Percentiles rank a stretch among this genome's conserved stretches.
Conservation (phyloP, 2,329 filamentous ascomycete species). For the Phaeomoniella chlamydospora region DNA sequence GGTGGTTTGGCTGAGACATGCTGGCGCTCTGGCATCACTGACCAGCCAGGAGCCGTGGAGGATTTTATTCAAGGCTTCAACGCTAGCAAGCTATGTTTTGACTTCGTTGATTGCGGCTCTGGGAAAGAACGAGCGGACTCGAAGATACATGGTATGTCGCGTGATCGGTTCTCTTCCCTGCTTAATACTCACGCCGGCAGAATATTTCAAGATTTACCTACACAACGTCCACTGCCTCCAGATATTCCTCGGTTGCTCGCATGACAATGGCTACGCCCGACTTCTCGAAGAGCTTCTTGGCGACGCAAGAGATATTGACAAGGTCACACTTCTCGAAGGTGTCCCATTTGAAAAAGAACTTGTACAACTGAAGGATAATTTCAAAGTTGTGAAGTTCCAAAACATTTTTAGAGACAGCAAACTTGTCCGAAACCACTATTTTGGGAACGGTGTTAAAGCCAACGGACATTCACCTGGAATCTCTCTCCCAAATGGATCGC, state of each 20-base stretch:
- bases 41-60: slow-evolving; percentile 26
- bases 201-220: slow-evolving; percentile 36
- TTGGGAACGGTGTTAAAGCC: slow-evolving; percentile 10
- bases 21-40: slow-evolving; percentile 27
- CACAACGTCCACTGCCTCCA: slow-evolving; percentile 46
- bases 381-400: slow-evolving; percentile 34
- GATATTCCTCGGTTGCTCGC: slow-evolving; percentile 44
- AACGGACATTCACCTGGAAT: slow-evolving; percentile 12
- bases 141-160: slow-evolving; percentile 31
- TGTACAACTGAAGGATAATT: slow-evolving; percentile 28
- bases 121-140: slow-evolving; percentile 29
- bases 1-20: slow-evolving; percentile 34
- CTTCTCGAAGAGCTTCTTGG: slow-evolving; percentile 34
- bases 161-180: background rate
- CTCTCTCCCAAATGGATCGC: slow-evolving; percentile 14
- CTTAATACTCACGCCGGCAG: slow-evolving; percentile 3
- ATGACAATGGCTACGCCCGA: slow-evolving; percentile 39
- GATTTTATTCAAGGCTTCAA: slow-evolving; percentile 44
- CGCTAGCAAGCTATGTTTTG: slow-evolving; percentile 31
- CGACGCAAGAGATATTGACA: slow-evolving; percentile 27
- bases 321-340: slow-evolving; percentile 42
- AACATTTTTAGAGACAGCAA: slow-evolving; percentile 38
- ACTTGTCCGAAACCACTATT: slow-evolving; percentile 17
- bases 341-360: slow-evolving; percentile 41
- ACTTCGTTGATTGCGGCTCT: slow-evolving; percentile 33